Evolutionary conservation across 306 rosid genomes (phyloP).

Genomic region (Acacia crassicarpa): DNA sequence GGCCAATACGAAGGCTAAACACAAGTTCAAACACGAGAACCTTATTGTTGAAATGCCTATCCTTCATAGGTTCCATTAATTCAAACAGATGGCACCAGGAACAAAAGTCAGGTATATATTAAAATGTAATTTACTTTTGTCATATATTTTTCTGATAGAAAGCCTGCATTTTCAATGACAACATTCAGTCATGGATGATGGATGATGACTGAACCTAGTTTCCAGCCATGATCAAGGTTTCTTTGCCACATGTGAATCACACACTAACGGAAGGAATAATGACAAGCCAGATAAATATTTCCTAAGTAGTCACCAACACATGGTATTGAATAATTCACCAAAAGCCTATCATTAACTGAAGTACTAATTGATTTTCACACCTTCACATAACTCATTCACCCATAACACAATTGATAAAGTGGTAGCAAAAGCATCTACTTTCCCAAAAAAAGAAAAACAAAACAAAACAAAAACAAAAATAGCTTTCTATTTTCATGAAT

Average conservation of each 20-base stretch:
- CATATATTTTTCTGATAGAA: not conserved
- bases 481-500: slow-evolving; percentile 14
- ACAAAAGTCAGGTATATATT: not conserved
- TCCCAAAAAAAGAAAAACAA: not conserved
- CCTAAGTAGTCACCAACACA: not conserved
- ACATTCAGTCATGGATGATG: not conserved
- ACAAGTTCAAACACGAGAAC: not conserved
- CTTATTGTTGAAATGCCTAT: not conserved
- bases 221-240: not conserved
- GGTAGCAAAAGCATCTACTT: slow-evolving; percentile 9
- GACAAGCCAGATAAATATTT: slow-evolving; percentile 3
- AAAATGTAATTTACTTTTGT: not conserved
- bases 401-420: not conserved
- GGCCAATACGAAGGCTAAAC: not conserved
- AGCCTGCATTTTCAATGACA: not conserved
- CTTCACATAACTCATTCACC: slow-evolving; percentile 16
- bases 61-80: not conserved
- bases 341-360: not conserved
- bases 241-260: not conserved
- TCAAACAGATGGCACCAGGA: slow-evolving; percentile 19
- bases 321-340: slow-evolving; percentile 18
- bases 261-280: not conserved
- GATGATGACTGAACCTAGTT: not conserved
- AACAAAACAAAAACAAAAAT: not conserved
- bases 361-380: slow-evolving; percentile 7